Evolutionary conservation across 2,329 filamentous ascomycete species (phyloP).

Genomic region (Escovopsis sp.): DNA sequence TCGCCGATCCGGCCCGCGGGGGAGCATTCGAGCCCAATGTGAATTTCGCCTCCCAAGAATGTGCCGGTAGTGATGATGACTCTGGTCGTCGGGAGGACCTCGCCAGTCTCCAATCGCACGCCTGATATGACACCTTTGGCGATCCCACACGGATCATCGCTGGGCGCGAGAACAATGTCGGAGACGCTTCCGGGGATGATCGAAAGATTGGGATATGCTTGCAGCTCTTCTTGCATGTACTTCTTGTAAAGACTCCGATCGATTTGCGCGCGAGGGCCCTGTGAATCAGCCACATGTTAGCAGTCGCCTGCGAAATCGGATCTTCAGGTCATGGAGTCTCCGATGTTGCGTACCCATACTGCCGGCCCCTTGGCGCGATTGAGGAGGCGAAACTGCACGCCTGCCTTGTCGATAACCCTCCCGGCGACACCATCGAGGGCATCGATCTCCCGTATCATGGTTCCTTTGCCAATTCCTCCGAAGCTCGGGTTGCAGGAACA

Average conservation of each 20-base stretch:
- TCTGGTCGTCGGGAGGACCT: constrained; percentile 61
- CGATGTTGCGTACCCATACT: constrained; percentile 60
- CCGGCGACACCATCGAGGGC: constrained; percentile 83
- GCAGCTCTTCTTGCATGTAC: constrained; percentile 79
- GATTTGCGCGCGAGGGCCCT: constrained; percentile 87
- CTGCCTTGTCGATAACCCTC: constrained; percentile 81
- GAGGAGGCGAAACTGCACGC: constrained; percentile 81
- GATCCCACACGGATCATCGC: constrained; percentile 24
- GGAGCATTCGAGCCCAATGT: constrained; percentile 73
- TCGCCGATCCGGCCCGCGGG: constrained; percentile 89
- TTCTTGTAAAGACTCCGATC: constrained; percentile 78
- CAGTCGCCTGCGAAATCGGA: not conserved
- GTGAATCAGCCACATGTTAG: constrained; percentile 2
- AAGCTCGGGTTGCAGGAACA: constrained; percentile 97
- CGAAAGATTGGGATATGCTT: constrained; percentile 60
- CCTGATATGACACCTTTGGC: constrained; percentile 63
- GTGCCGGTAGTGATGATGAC: constrained; percentile 95
- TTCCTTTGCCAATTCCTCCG: constrained; percentile 96
- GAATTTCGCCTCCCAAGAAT: constrained; percentile 89
- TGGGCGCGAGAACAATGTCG: constrained; percentile 58
- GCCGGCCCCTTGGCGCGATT: constrained; percentile 86
- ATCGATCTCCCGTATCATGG: constrained; percentile 88
- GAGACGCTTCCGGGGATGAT: constrained; percentile 79
- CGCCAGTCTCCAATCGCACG: constrained; percentile 73
- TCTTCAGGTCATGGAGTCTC: not conserved